Base-by-base conservation (phyloP, 208 protist species). In the Angomonas deanei region DNA sequence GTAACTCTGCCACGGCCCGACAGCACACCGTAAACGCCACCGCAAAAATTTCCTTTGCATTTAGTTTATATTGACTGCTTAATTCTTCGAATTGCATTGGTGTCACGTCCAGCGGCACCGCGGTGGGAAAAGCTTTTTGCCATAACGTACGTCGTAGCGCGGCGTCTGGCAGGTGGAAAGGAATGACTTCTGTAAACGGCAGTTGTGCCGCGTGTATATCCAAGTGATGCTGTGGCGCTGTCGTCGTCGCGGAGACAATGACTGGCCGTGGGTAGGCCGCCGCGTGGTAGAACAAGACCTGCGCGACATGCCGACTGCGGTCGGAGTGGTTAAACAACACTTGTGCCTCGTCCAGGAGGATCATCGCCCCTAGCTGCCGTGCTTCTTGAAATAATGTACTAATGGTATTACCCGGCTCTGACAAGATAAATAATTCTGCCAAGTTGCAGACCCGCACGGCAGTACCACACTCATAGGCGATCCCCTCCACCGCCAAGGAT, bases 401-500 rank as follows among this genome's bases (percentile, higher is more conserved):
- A 31, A 93, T 65, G 24, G 26, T 32, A 17, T 32, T 8, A 33
- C 73, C 77, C 26, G 85, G 58, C 30, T 74, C 79, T 15, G 74
- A 58, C 36, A 80, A 62, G 24, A 91, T 64, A 27, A 92, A 54
- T 54, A 92, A 66, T 63, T 90, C 81, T 3, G 74, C 66, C 11
- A 93, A 63, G 68, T 97, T 94, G 64, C 86, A 89, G 32, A 96
- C 62, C 0, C 89, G 84, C 47, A 97, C 82, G n/a, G 82, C 84
- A n/a, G 72, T 59, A 6, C 84, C 92, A 64, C 85, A 94, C 74
- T 97, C 92, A 72, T 95, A 97, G 39, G 84, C 88, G 74, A 97
- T 92, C 39, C 70, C 87, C 66, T 97, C 92, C 0, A 80, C 88
- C 0, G 86, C 86, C n/a, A 96, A 62, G 31, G 82, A 91, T 64